Evolutionary conservation across 2,329 filamentous ascomycete species (phyloP), one percentile per base, ranked within the genome.

Genomic region (Aspergillus intermedius): DNA sequence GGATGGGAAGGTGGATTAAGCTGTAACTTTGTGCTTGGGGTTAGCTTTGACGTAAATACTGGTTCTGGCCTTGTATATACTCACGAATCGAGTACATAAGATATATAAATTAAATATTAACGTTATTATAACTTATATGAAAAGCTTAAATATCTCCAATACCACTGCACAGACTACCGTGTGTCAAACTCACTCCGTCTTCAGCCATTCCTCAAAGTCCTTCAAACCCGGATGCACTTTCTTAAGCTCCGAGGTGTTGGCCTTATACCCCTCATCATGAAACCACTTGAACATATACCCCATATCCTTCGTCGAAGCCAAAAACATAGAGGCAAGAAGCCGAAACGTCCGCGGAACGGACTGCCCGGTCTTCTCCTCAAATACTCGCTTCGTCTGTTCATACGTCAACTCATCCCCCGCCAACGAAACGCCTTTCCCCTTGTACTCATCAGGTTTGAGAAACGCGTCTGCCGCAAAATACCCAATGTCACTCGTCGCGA

Each of bases 1-100:
- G 83, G 83, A 85, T 86, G 82, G 82, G 79, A 1, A 73, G 83
- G 49, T 86, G 82, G 82, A 82, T 84, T 22, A 57, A 55, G 32
- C 37, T 59, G 25, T 60, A 43, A 12, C 3, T 30, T 30, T 1
- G 21, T 5, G 21, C 4, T 22, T 22, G 21, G 21, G 21, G 21
- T 4, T 22, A 9, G 3, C 2, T 30, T 30, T 3, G 10, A 2
- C 5, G 5, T 30, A 30, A 5, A 12, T 4, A 5, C 12, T 12
- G 25, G 25, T 30, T 12, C 9, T 4, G 25, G 10, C 12, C 25
- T 30, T 30, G 10, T 30, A 30, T 30, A 30, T 30, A 10, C 3
- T 28, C 3, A 28, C 10, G 10, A 9, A 28, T 28, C 25, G 9
- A 12, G 25, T 30, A 12, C 25, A 30, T 30, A 30, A 28, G 23